Base-by-base conservation (phyloP, 371 early-diverging fungal species). In the Apophysomyces sp. region DNA sequence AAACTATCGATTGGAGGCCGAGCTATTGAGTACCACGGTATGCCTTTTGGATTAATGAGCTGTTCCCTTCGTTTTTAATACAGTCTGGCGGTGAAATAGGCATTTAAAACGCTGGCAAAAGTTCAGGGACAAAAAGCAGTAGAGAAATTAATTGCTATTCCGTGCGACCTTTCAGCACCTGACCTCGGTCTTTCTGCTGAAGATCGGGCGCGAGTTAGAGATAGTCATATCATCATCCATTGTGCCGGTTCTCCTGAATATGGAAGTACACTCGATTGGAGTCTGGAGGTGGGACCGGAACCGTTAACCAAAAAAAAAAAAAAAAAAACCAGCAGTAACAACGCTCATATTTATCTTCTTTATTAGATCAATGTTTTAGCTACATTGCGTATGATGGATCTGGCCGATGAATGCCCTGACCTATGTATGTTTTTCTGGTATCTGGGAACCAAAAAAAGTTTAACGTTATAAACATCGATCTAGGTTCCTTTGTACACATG, bases 201-300 rank as follows among this genome's bases (percentile, higher is more conserved):
- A n/a, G 78, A 84, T 51, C 58, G 73, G 34, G 58, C 55, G 11
- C 69, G 71, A 61, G 69, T 73, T 32, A 73, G 68, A 29, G 71
- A 80, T 28, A 67, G 72, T 0, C 68, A 73, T 21, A 64, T 80
- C 24, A 74, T 78, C 3, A 78, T 84, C 49, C 80, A 84, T 56
- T 80, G 84, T 56, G 84, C 84, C 8, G 74, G 77, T 13, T 73
- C 84, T 7, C 73, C 80, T 49, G 72, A 80, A 76, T 62, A 78
- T 72, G 71, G 77, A 69, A 55, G 69, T 69, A 62, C 78, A 56
- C 24, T 67, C 24, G 77, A 80, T 54, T 75, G 75, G 66, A 75
- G 76, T 16, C 53, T 82, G 1, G 82, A 82, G 73, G 81, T 81
- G 70, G 31, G 21, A 28, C 13, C 24, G 26, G 18, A 15, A 34